Base-by-base conservation (phyloP, 2,329 filamentous ascomycete genomes). In the Fusarium dimerum region DNA sequence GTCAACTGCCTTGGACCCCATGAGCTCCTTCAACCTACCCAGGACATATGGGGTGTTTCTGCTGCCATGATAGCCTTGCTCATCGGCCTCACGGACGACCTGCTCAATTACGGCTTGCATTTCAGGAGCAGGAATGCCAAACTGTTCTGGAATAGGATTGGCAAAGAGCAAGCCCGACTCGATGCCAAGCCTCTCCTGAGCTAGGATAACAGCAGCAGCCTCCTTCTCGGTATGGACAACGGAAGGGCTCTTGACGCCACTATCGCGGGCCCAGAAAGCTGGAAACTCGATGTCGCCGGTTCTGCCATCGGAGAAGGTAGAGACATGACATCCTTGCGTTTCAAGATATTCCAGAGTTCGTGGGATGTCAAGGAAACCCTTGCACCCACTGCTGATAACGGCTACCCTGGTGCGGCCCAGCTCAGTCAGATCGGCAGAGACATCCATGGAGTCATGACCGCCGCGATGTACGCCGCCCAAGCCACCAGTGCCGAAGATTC, bases 391-490 rank as follows among this genome's bases (percentile, higher is more conserved):
- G 71, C 88, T 89, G 47, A 99, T 79, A 3, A 99, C 92, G 26
- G 92, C 88, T 47, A 99, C 87, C 11, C 90, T 85, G 8, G 92
- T 97, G 52, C 92, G 83, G 15, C 94, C 92, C 46, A 99, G 83
- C 77, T 97, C 94, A 5, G 90, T 97, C 55, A 99, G 79, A 73
- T 99, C 94, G 40, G 94, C 93, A 55, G 93, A 97, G 56, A 99
- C 84, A 69, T 99, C 94, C 86, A 97, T 88, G 8, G 88, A 89
- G 60, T 81, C 81, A 69, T 97, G 88, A 44, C 86, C 94, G 48
- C 90, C 92, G 42, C 92, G 86, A 71, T 99, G 94, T 20, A 99
- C 94, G 53, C 94, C 94, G 50, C 94, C 93, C 5, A 99, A 83
- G 12, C 94, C 94, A 43, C 94, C 94, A 6, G 94, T 99, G 26